phyloP scores from a whole-genome alignment of 1,139 yeast genomes.

The Geotrichum bryndzae region DNA sequence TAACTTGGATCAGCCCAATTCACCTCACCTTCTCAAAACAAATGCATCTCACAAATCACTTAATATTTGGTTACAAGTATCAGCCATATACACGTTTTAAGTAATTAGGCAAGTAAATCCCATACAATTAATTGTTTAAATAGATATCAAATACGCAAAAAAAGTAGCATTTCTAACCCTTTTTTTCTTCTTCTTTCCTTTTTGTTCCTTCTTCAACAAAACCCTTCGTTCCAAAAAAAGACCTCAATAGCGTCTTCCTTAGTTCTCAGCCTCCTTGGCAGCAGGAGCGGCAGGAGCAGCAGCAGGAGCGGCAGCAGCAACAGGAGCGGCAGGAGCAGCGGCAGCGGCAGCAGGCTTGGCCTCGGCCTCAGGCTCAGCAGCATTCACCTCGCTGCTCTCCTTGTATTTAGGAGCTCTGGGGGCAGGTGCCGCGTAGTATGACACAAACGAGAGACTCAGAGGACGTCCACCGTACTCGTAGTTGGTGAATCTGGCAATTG shows the following conservation, averaged over 20 bases:
- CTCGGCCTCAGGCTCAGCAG: slow-evolving; percentile 9
- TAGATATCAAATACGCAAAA: neutral
- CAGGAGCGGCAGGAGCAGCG: slow-evolving; percentile 1
- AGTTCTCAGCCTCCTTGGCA: neutral
- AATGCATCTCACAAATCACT: neutral
- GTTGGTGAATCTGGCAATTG: slow-evolving; percentile 66
- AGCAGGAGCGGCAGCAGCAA: neutral
- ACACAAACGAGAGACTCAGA: slow-evolving; percentile 56
- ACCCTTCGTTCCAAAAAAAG: neutral
- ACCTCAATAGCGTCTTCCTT: neutral
- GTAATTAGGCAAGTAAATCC: neutral
- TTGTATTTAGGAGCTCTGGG: neutral
- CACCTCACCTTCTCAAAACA: neutral
- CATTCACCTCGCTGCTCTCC: neutral
- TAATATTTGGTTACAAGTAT: neutral
- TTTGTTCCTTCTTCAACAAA: neutral
- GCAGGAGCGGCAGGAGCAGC: neutral
- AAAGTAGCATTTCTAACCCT: neutral
- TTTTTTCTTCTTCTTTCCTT: neutral
- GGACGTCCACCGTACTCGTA: slow-evolving; percentile 83
- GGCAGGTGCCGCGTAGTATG: slow-evolving; percentile 21
- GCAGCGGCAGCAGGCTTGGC: neutral
- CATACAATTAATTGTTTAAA: neutral
- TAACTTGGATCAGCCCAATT: too few relatives aligned
- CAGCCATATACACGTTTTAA: neutral